Conservation (phyloP, 768 basidiomycete species). For the Termitomyces sp. region DNA sequence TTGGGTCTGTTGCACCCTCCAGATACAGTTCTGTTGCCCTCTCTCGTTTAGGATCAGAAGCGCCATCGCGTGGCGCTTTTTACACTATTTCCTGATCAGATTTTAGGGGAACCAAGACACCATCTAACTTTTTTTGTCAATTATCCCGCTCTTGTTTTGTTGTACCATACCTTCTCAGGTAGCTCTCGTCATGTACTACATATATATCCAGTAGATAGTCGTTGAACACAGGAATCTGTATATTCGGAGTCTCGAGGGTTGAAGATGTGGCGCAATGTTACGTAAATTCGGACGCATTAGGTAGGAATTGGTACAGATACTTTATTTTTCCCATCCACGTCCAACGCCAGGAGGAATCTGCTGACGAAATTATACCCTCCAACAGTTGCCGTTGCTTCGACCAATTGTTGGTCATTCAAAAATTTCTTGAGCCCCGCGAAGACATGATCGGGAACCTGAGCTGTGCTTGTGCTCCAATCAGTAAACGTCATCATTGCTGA, state of each 20-base stretch:
- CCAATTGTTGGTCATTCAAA: slow-evolving; percentile 22
- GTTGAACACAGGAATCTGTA: background rate
- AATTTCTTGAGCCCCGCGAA: slow-evolving; percentile 20
- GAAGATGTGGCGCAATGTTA: background rate
- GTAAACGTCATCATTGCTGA: slow-evolving; percentile 24
- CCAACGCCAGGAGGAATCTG: slow-evolving; percentile 23
- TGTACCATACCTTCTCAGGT: background rate
- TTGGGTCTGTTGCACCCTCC: slow-evolving; percentile 6
- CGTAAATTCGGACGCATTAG: no score
- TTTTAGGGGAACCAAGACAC: background rate
- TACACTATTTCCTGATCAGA: background rate
- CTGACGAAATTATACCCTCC: slow-evolving; percentile 29
- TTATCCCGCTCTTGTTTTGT: slow-evolving; percentile 5
- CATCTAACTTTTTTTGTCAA: slow-evolving; percentile 1
- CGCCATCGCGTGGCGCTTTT: slow-evolving; percentile 29
- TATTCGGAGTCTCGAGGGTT: background rate
- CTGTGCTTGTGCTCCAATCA: slow-evolving; percentile 24
- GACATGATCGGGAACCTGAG: slow-evolving; percentile 20
- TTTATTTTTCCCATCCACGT: slow-evolving; percentile 25
- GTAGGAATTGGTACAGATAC: slow-evolving; percentile 22
- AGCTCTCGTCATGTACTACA: slow-evolving; percentile 5
- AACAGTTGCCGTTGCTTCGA: slow-evolving; percentile 25
- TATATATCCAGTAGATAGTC: background rate
- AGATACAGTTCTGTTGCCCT: slow-evolving; percentile 16
- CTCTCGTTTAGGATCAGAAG: slow-evolving; percentile 18